phyloP scores from a whole-genome alignment of 2,329 filamentous ascomycete species.

The Rhynchosporium agropyri region DNA sequence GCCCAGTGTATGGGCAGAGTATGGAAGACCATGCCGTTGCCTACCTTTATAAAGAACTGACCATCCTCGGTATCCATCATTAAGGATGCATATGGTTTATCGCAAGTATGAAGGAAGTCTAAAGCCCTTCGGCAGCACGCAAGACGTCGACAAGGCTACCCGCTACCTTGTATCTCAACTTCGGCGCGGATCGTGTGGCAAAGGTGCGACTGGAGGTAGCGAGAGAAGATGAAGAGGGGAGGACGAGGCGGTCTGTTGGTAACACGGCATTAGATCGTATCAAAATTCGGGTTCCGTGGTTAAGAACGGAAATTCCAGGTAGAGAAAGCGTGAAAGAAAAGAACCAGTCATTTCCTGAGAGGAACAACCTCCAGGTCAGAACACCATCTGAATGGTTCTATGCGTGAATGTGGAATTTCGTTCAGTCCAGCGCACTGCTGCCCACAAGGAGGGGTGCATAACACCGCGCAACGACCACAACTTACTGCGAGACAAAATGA shows the following conservation, averaged over 20 bases:
- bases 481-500: constrained; percentile 14
- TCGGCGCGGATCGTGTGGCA: constrained; percentile 26
- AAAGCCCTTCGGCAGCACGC: constrained; percentile 33
- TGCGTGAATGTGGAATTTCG: constrained; percentile 7
- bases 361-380: constrained; percentile 10
- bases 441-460: constrained; percentile 27
- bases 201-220: constrained; percentile 33
- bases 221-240: constrained; percentile 23
- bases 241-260: constrained; percentile 34
- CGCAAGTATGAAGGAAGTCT: constrained; percentile 29
- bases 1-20: constrained; percentile 5
- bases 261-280: constrained; percentile 36
- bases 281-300: constrained; percentile 18
- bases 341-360: constrained; percentile 3
- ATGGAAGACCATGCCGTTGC: constrained; percentile 30
- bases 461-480: constrained; percentile 16
- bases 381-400: constrained; percentile 16
- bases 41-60: constrained; percentile 84
- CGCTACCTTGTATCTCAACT: constrained; percentile 36
- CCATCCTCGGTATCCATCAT: constrained; percentile 77
- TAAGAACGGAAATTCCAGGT: constrained; percentile 15
- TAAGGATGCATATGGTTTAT: constrained; percentile 51
- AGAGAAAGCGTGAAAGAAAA: not conserved
- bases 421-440: constrained; percentile 6
- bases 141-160: constrained; percentile 30